phyloP scores from a whole-genome alignment of 2,329 filamentous ascomycete genomes.

The Massarina eburnea region DNA sequence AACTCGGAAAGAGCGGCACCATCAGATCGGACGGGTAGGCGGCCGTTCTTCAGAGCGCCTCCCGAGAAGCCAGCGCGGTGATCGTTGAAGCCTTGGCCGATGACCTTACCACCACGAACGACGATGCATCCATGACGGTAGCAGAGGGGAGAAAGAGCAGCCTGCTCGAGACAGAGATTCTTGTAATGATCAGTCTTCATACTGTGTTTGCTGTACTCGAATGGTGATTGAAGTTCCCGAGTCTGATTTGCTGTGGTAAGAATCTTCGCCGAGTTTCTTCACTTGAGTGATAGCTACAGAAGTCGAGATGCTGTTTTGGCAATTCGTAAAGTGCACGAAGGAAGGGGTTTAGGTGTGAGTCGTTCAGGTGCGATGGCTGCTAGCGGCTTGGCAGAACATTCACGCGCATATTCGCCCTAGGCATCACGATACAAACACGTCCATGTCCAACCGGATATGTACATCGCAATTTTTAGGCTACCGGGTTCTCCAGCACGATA shows the following conservation, averaged over 20 bases:
- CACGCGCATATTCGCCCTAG: not conserved
- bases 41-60: slow-evolving; percentile 53
- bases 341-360: not conserved
- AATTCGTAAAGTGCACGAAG: slow-evolving; percentile 8
- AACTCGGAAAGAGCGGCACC: slow-evolving; percentile 42
- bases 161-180: slow-evolving; percentile 55
- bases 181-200: slow-evolving; percentile 55
- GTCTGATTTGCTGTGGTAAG: not conserved
- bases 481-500: not conserved
- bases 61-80: slow-evolving; percentile 54
- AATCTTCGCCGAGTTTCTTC: not conserved
- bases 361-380: not conserved
- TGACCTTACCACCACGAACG: slow-evolving; percentile 56
- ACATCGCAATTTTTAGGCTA: not conserved
- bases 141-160: slow-evolving; percentile 52
- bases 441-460: not conserved
- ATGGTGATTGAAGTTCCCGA: slow-evolving; percentile 1
- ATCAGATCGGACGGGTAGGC: slow-evolving; percentile 33
- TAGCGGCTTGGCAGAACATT: slow-evolving; percentile 12
- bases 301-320: not conserved
- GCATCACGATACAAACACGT: not conserved
- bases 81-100: slow-evolving; percentile 56
- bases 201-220: slow-evolving; percentile 5
- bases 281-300: not conserved
- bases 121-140: slow-evolving; percentile 55